Conservation (phyloP, 2,329 filamentous ascomycete genomes). For the Fusarium drepaniforme region DNA sequence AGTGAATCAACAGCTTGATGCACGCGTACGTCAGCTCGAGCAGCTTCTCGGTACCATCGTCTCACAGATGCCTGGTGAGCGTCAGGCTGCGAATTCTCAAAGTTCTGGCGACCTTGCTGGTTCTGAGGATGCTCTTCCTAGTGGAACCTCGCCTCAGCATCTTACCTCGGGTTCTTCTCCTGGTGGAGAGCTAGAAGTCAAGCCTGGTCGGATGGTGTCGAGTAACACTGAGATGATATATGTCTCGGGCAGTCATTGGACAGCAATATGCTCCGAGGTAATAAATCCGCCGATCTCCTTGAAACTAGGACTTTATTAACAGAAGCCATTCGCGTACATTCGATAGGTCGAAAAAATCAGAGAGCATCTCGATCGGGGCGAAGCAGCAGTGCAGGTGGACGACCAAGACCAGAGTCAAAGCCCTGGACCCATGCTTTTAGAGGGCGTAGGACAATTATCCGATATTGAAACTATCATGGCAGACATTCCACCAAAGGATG, state of each 20-base stretch:
- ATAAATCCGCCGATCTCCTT: not conserved
- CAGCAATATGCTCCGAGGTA: constrained; percentile 33
- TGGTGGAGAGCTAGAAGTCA: constrained; percentile 5
- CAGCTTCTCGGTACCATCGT: constrained; percentile 33
- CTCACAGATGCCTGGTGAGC: constrained; percentile 19
- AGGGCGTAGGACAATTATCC: not conserved
- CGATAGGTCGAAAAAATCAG: constrained; percentile 27
- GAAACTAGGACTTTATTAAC: not conserved
- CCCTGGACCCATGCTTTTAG: constrained; percentile 26
- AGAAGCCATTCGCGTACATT: not conserved
- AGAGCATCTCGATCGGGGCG: constrained; percentile 17
- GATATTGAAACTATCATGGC: constrained; percentile 25
- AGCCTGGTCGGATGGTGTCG: constrained; percentile 24
- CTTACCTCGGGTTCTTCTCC: not conserved
- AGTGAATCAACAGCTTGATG: constrained; percentile 20
- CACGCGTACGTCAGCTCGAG: constrained; percentile 30
- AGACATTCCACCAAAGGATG: constrained; percentile 21
- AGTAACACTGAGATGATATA: constrained; percentile 35
- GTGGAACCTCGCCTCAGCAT: not conserved
- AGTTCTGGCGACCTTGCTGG: constrained; percentile 5
- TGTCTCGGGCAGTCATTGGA: constrained; percentile 37
- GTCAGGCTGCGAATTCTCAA: not conserved
- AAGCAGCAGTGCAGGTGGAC: not conserved
- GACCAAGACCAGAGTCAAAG: constrained; percentile 6
- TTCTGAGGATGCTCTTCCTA: not conserved